Base-by-base conservation (phyloP, 805 yeast species). In the Torulaspora gathmanii region DNA sequence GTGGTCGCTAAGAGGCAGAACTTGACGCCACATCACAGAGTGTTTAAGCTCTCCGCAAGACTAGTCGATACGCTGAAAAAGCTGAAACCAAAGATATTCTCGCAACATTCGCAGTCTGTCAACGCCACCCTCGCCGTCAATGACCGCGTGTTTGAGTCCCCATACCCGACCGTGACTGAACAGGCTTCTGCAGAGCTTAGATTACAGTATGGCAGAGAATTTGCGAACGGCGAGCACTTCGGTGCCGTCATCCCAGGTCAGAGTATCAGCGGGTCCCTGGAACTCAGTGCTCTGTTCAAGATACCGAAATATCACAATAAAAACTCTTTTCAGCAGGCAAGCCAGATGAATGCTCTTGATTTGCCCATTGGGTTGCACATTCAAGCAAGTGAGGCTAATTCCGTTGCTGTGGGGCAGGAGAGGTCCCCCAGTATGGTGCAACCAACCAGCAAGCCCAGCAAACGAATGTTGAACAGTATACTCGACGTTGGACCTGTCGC, bases 11-110 rank as follows among this genome's bases (percentile, higher is more conserved):
- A 57, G 30, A 65, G 63, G 15, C 73, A 73, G 48, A 74, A 74
- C 0, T 71, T 73, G 40, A 69, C 72, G 1, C 70, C 71, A 20
- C 66, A 65, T 34, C 76, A 74, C 44, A 70, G 74, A 25, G 79
- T 75, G 2, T 68, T 63, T 45, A 58, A 58, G 19, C 55, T 57
- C 8, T 39, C 60, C 3, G 4, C 40, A 1, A 53, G 52, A 35
- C 16, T 60, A 11, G 30, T 56, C 40, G 38, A 40, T 20, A 38
- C 23, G 16, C 39, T 45, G 30, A 43, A 8, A 19, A 40, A 40
- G 13, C 28, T 52, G 29, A 54, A 50, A 31, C 63, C 65, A 2
- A 39, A 46, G 9, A 15, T 38, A 11, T 45, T 45, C 39, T n/a
- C 42, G 10, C 26, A 36, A 8, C 19, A 12, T 4, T 15, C 15